Evolutionary conservation across 2,329 filamentous ascomycete genomes (phyloP), one percentile per base, ranked within the genome.

Genomic region (Colletotrichum salicis): DNA sequence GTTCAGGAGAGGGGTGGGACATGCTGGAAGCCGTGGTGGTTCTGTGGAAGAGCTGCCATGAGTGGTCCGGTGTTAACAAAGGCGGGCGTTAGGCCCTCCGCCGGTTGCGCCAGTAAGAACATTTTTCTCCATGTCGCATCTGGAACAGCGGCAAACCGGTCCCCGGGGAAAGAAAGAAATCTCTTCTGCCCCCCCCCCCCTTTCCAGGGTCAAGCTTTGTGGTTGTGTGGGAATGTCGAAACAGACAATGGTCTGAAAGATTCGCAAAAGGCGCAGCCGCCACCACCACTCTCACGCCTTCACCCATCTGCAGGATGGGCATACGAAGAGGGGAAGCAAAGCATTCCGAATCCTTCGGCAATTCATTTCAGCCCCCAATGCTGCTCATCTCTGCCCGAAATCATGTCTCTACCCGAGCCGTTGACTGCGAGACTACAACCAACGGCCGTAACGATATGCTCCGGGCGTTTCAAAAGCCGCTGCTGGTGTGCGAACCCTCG

Each of bases 81-180:
- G 69, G 35, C 41, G 55, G 54, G 54, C 69, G 55, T 64, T 68
- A 33, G 41, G 55, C 65, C 52, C 57, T 48, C 60, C 29, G 31
- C 65, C 65, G 54, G 51, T 72, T 72, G 61, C 70, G 70, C 61
- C 61, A 56, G 70, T 71, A 71, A 66, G 61, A 58, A 58, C 35
- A 13, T 33, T 58, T 56, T 51, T 41, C 37, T 27, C 58, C 55
- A 62, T 64, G 45, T 62, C 61, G n/a, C 48, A 72, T 66, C 24
- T 54, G 67, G 70, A 71, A 54, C 56, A 66, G 67, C 69, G 67
- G 61, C 51, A 62, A 72, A 72, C 61, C 37, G 56, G 56, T 48
- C 22, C 69, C 45, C 24, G 22, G 37, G 55, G 29, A 54, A 24
- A 45, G 58, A 48, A 37, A 29, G 56, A 52, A 71, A 31, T 52